phyloP scores from a whole-genome alignment of 108 stramenopile genomes.

The Schizochytrium sp. region DNA sequence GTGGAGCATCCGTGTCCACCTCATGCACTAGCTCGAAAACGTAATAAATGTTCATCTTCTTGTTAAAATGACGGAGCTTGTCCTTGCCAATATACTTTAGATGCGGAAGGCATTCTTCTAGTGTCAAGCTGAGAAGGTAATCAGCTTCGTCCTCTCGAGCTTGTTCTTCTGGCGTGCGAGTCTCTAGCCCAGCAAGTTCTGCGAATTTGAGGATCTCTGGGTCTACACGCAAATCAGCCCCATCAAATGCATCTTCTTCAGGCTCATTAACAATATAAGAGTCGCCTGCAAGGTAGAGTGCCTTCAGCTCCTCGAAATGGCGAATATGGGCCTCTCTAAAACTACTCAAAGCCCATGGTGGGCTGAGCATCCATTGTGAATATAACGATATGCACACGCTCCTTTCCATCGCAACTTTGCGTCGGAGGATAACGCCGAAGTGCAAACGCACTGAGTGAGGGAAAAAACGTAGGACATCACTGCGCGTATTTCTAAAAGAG shows the following conservation, averaged over 20 bases:
- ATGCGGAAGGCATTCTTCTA: conserved; percentile 12
- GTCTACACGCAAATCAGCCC: not conserved
- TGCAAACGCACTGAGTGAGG: not conserved
- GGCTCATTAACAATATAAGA: not conserved
- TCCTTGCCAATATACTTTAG: not conserved
- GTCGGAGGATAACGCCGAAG: not conserved
- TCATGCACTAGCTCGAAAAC: not conserved
- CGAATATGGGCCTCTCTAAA: conserved; percentile 26
- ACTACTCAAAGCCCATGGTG: not conserved
- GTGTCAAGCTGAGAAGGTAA: not conserved
- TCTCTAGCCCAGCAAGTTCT: conserved; percentile 2
- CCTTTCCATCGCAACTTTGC: not conserved
- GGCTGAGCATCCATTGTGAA: conserved; percentile 14
- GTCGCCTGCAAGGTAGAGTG: not conserved
- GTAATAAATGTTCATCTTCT: not conserved
- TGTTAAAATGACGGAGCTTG: conserved; percentile 22
- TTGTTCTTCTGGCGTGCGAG: not conserved
- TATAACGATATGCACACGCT: not conserved
- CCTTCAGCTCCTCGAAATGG: not conserved
- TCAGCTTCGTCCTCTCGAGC: not conserved
- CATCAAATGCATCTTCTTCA: not conserved
- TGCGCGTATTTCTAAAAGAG: not conserved
- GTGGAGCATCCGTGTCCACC: not conserved
- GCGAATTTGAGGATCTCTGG: not conserved
- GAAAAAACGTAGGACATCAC: not conserved